Conservation (phyloP, 305 asterid species). For the Fraxinus platypoda region DNA sequence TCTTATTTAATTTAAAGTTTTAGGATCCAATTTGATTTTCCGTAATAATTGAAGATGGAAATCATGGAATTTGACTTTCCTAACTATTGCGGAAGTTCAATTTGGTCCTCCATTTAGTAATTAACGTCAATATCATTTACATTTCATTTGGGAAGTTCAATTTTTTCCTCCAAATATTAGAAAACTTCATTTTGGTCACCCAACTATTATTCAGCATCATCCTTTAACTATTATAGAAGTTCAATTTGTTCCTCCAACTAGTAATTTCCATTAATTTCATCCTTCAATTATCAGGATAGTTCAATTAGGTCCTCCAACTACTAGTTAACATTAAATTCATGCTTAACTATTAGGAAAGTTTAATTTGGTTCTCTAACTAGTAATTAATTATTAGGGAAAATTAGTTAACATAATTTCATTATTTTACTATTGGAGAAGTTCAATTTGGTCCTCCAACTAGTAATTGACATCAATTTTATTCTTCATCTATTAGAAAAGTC, state of each 20-base stretch:
- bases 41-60: neutral
- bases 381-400: neutral
- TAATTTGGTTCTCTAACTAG: neutral
- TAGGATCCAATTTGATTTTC: neutral
- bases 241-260: neutral
- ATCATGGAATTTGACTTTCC: too few species aligned
- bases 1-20: too few species aligned
- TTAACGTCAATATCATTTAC: neutral
- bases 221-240: neutral
- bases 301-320: neutral
- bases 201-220: neutral
- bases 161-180: neutral
- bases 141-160: neutral
- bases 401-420: neutral
- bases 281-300: neutral
- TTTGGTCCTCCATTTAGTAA: neutral
- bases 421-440: neutral
- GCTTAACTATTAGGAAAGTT: neutral
- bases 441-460: neutral
- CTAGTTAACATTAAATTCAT: neutral
- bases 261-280: neutral
- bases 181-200: neutral
- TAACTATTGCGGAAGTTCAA: neutral
- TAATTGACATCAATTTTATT: neutral
- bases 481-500: neutral